Evolutionary conservation across 257 asterid genomes (phyloP), one percentile per base, ranked within the genome.

Genomic region (Coffea canephora): DNA sequence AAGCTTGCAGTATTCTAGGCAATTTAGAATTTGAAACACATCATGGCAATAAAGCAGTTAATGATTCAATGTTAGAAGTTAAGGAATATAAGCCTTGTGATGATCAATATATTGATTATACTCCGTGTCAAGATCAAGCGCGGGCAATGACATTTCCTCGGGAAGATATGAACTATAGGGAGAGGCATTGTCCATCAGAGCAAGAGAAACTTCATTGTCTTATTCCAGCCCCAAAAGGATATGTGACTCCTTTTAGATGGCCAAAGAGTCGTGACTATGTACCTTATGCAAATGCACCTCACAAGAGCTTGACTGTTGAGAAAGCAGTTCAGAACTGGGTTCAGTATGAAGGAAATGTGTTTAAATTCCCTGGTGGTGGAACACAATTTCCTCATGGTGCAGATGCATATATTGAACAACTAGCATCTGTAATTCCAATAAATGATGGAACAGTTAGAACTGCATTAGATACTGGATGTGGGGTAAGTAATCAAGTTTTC

Each of bases 381-480:
- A 95, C 99, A 8, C 99, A 95, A 71, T 95, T 95, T 83, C 99
- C 99, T 87, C 97, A 95, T 69, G 98, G 99, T 36, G 99, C 99
- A 54, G 99, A 95, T 84, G 92, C 91, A 85, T 95, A 95, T 84
- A 95, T 95, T 61, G 99, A 95, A 76, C 99, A 93, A 85, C 95
- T 95, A 78, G 98, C 99, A 84, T 86, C 96, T 0, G 98, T 95
- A 76, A 87, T 95, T 80, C 99, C 98, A 3, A 91, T 93, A 49
- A 91, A 84, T 3, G 90, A 93, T 73, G 99, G 99, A 64, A 89
- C 90, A 34, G 99, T 95, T 55, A 84, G 97, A 69, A 93, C 99
- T 50, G 98, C 98, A 1, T 75, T 95, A 83, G 99, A 95, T 87
- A 92, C 99, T 82, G 99, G 98, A 76, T 95, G 98, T 79, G 98